phyloP scores from a whole-genome alignment of 2,329 filamentous ascomycete species.

The Sclerotinia glacialis region DNA sequence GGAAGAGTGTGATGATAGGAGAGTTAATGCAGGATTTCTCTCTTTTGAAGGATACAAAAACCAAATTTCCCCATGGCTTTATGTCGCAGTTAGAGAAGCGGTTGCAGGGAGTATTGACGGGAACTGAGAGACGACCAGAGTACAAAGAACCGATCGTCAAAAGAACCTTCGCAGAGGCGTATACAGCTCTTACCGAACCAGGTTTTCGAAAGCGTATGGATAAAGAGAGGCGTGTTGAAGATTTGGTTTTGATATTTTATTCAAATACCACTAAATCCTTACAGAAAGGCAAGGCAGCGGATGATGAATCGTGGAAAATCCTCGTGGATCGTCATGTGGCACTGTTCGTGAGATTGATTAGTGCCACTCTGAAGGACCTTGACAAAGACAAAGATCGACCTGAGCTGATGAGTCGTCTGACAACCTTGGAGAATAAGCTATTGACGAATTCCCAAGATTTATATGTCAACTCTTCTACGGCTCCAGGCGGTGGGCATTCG shows the following conservation, averaged over 20 bases:
- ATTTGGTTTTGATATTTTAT: constrained; percentile 93
- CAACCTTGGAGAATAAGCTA: constrained; percentile 86
- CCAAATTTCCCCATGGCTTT: constrained; percentile 68
- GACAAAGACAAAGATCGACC: constrained; percentile 82
- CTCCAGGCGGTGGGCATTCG: constrained; percentile 56
- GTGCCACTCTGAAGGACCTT: constrained; percentile 74
- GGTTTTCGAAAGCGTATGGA: constrained; percentile 88
- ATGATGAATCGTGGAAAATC: constrained; percentile 86
- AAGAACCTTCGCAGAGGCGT: constrained; percentile 89
- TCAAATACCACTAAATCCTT: constrained; percentile 90
- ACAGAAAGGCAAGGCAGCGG: constrained; percentile 69
- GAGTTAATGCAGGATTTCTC: constrained; percentile 88
- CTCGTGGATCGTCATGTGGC: constrained; percentile 94
- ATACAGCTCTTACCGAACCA: constrained; percentile 87
- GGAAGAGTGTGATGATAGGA: constrained; percentile 69
- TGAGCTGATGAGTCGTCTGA: constrained; percentile 75
- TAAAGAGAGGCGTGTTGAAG: constrained; percentile 89
- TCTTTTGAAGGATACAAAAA: constrained; percentile 61
- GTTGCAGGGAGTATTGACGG: constrained; percentile 54
- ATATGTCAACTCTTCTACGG: constrained; percentile 58
- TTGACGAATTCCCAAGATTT: constrained; percentile 92
- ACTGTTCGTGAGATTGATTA: constrained; percentile 85
- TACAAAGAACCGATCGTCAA: constrained; percentile 90
- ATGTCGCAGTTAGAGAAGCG: constrained; percentile 59
- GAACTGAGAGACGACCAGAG: constrained; percentile 79